Evolutionary conservation across 257 asterid genomes (phyloP), one percentile per base, ranked within the genome.

Genomic region (Voacanga thouarsii): DNA sequence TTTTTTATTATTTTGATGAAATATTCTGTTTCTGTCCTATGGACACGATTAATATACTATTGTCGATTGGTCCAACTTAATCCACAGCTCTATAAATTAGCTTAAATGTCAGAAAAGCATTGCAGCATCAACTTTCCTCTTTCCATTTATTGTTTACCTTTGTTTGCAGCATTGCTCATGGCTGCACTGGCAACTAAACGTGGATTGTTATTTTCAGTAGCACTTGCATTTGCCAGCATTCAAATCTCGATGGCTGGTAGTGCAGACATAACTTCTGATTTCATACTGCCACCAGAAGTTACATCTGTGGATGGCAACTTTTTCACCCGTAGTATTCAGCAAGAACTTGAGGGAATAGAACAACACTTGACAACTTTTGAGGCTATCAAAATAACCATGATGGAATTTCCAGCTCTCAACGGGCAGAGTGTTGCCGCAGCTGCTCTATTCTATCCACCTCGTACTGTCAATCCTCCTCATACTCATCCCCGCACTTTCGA

Each of bases 401-500:
- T 50, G 0, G 76, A 82, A 28, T 64, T 84, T 45, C 87, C 89
- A 0, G 84, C 80, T 41, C 74, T 86, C 14, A 79, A 82, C 16
- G 88, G 87, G 16, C 89, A 86, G 43, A 82, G 83, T 15, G 76
- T 86, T 1, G 84, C 87, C 0, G 72, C 43, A 7, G 84, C 87
- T 9, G 70, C 70, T 41, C 19, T 81, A 4, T 39, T 33, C 9
- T 81, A 63, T 71, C 86, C 86, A 0, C 64, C 80, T 47, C 72
- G 75, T 16, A 77, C 50, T 11, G 83, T 87, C 43, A 84, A 84
- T 76, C 88, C 86, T 5, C 82, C 82, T 47, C 90, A 84, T 83
- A 80, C 82, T 47, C 90, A 86, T 37, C 86, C 88, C 12, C 86
- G 88, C 0, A 65, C 85, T 3, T 53, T 88, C 4, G 86, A 86